Evolutionary conservation across 441 rosid genomes (phyloP).

Genomic region (Euphorbia celastroides): DNA sequence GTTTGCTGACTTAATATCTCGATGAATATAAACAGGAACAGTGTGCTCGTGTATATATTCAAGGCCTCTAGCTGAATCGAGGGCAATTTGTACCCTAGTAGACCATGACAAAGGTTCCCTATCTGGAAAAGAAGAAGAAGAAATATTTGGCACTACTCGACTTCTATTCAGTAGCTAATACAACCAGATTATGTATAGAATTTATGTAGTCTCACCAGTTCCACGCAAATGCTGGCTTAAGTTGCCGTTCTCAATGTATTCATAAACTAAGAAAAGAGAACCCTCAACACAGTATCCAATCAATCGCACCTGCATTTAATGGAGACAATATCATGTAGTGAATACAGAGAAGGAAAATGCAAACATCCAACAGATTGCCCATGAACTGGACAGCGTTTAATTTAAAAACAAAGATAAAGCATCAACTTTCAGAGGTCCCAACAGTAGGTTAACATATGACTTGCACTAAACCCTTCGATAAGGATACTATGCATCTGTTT

Average conservation of each 20-base stretch:
- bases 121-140: conserved; percentile 40
- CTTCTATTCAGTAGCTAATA: conserved; percentile 3
- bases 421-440: background rate
- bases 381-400: background rate
- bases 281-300: conserved; percentile 97
- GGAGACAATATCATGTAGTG: background rate
- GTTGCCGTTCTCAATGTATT: conserved; percentile 86
- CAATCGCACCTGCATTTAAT: conserved; percentile 59
- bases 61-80: conserved; percentile 96
- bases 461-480: conserved; percentile 1
- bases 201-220: conserved; percentile 43
- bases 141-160: background rate
- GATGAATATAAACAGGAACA: conserved; percentile 92
- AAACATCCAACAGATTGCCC: background rate
- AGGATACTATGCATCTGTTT: background rate
- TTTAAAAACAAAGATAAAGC: background rate
- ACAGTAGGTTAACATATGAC: background rate
- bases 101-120: conserved; percentile 81
- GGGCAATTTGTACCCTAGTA: conserved; percentile 87
- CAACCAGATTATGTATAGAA: conserved; percentile 9
- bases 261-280: conserved; percentile 87
- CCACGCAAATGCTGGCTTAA: conserved; percentile 87
- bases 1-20: conserved; percentile 94
- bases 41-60: conserved; percentile 97
- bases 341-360: background rate